These are phyloP conservation scores for Myrmaecium sp. DNA, from an alignment of 2,329 filamentous ascomycete species.

Conservation along the genomic window DNA sequence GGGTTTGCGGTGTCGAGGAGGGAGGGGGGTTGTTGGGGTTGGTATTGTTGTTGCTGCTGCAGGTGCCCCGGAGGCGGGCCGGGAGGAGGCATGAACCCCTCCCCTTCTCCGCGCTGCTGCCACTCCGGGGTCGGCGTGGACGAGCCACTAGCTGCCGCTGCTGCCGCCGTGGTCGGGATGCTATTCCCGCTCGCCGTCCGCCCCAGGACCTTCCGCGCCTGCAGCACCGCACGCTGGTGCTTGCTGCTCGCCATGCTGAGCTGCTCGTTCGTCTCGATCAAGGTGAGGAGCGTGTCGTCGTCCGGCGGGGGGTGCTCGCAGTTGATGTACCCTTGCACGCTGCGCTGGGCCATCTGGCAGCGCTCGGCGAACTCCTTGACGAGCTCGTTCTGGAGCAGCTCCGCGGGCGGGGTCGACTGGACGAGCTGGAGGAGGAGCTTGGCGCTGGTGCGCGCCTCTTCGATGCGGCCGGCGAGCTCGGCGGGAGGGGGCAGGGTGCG, in stretches of 20 bases:
- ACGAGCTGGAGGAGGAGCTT: slow-evolving; percentile 86
- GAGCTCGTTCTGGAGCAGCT: slow-evolving; percentile 70
- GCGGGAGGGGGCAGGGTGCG: slow-evolving; percentile 42
- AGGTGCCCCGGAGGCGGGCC: too few species aligned
- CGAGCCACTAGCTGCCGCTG: too few species aligned
- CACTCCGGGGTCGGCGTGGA: too few species aligned
- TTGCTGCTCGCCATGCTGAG: slow-evolving; percentile 66
- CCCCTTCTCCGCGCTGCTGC: too few species aligned
- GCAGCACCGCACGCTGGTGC: slow-evolving; percentile 62
- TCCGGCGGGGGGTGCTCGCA: slow-evolving; percentile 66
- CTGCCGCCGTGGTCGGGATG: too few species aligned
- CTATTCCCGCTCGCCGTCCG: too few species aligned
- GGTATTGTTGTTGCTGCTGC: too few species aligned
- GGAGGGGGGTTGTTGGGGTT: too few species aligned
- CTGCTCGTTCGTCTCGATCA: slow-evolving; percentile 92
- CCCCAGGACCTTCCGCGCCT: too few species aligned
- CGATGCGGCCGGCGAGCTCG: slow-evolving; percentile 67
- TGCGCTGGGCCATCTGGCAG: slow-evolving; percentile 63
- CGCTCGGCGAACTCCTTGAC: slow-evolving; percentile 83
- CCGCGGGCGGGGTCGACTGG: slow-evolving; percentile 61
- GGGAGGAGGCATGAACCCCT: too few species aligned
- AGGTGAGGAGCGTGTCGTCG: slow-evolving; percentile 79
- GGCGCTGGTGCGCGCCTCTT: slow-evolving; percentile 80
- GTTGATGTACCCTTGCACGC: slow-evolving; percentile 74
- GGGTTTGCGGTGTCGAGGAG: too few species aligned